Evolutionary conservation across 2,329 filamentous ascomycete species (phyloP), one percentile per base, ranked within the genome.

Genomic region (Paecilomyces niveus): DNA sequence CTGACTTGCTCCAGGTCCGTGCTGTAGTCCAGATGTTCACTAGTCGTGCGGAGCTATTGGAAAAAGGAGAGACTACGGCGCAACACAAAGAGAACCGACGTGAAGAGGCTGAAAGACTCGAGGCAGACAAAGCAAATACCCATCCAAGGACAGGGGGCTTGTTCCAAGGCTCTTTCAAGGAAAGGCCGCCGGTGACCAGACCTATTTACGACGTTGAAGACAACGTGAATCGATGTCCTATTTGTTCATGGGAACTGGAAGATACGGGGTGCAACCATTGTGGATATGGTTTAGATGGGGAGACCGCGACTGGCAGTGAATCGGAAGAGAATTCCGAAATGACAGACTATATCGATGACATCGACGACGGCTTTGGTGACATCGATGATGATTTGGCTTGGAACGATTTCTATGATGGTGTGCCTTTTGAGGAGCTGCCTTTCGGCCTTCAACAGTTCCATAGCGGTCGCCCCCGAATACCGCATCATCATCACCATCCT

Each of bases 21-120:
- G 83, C 88, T 59, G 81, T 89, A 71, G 84, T 86, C 24, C 79
- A 83, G 59, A 77, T 87, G 61, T 87, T 89, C 70, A 80, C 83
- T 49, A 80, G 77, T 62, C 80, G 83, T 57, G 76, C 77, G 33
- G 85, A 88, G 67, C 75, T 89, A 49, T 74, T 89, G 57, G 84
- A 86, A 45, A 75, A 80, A 50, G 85, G 83, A 53, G 86, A 89
- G 71, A 86, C 84, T 1, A 76, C 82, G 3, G 81, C 84, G 53
- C 83, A 88, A 66, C 86, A 89, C 68, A 70, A 72, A 29, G 72
- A 78, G 63, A 81, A 80, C 70, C 82, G 82, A 63, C 77, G 77
- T 50, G 84, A 86, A 62, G 86, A 88, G 69, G 81, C 82, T 9
- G 78, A 81, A 45, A 76, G 77, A 53, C 77, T 89, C 8, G 83